Base-by-base conservation (phyloP, 148 eudicot genomes). In the Persicaria tinctoria region DNA sequence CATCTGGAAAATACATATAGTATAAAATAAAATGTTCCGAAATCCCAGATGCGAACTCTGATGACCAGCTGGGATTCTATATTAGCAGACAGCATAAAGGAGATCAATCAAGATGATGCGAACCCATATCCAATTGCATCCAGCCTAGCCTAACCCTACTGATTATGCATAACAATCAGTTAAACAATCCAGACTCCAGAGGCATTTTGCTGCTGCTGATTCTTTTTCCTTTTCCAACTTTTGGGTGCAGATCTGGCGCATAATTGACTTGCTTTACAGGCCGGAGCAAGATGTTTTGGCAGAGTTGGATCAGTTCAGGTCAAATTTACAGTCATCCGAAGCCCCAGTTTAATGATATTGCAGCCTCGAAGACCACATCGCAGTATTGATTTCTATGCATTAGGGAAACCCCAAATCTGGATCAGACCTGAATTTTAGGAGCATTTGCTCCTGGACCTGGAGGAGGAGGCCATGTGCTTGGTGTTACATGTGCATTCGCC, bases 241-340 rank as follows among this genome's bases (percentile, higher is more conserved):
- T 47, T 82, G 56, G 32, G 48, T 85, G 88, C 92, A 93, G 98
- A 89, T 93, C 18, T 93, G 98, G 98, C 87, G 97, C 66, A 83
- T 93, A 84, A 89, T 91, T 18, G 98, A 91, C 82, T 72, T 93
- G 76, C 82, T 93, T 23, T 89, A 93, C 85, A 87, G 95, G 76
- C 90, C 97, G 6, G 88, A 89, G 77, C 93, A 87, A 1, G 98
- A 93, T 83, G 98, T 91, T 66, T 75, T 91, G 3, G 81, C 82
- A 1, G 97, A 91, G 85, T 82, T 93, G 77, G 95, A 89, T 41
- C 82, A 88, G 76, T 90, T 86, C 83, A 87, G 88, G 78, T 77
- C 86, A 64, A 93, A 90, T 73, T 75, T 90, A 6, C 59, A 86
- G 71, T 68, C 71, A 38, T 38, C 47, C 0, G 71, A 68, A 41